phyloP scores from a whole-genome alignment of 2,329 filamentous ascomycete species.

The Tolypocladium inflatum region DNA sequence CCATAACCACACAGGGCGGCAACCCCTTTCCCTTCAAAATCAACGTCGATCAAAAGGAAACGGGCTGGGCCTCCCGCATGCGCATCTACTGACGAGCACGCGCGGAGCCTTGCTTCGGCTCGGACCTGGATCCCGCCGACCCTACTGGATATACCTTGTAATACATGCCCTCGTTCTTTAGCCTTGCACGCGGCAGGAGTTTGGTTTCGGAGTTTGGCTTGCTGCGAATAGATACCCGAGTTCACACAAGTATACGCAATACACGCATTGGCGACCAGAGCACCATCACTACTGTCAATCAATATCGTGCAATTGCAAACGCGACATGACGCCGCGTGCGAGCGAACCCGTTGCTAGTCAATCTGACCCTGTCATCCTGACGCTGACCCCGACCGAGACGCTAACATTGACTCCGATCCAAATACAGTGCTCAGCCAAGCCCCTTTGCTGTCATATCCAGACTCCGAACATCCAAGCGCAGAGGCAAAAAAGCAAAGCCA shows the following conservation, averaged over 20 bases:
- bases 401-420: background rate
- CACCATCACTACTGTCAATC: background rate
- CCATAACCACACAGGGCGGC: conserved; percentile 85
- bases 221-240: conserved; percentile 1
- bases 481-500: background rate
- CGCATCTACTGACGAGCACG: conserved; percentile 50
- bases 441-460: conserved; percentile 10
- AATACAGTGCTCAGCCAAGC: background rate
- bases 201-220: background rate
- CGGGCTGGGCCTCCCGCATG: conserved; percentile 68
- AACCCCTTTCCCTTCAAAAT: conserved; percentile 97
- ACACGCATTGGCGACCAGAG: background rate
- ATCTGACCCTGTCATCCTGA: background rate
- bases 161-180: background rate
- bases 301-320: background rate
- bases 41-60: conserved; percentile 72
- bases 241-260: background rate
- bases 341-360: background rate
- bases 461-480: conserved; percentile 15
- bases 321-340: background rate
- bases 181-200: background rate
- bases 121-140: no score
- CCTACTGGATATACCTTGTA: background rate
- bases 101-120: no score
- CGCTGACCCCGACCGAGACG: background rate